Evolutionary conservation across 495 filamentous ascomycete species (phyloP).

Genomic region (Hypoxylon fragiforme): DNA sequence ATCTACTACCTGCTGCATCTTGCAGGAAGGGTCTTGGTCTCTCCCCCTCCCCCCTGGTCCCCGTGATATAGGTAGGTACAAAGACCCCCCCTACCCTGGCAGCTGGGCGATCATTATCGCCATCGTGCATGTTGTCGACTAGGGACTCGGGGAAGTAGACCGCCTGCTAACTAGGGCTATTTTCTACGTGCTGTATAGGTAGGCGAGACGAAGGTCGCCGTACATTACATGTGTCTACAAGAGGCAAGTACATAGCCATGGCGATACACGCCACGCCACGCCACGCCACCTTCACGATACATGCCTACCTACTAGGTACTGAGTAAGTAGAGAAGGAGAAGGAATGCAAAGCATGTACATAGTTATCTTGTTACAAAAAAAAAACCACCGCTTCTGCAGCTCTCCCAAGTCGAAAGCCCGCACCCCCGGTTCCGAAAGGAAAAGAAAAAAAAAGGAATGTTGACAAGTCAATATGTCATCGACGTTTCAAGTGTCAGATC

Average conservation of each 20-base stretch:
- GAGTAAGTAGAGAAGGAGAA: too few species aligned
- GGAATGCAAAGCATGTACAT: too few species aligned
- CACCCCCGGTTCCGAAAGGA: too few species aligned
- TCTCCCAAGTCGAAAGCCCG: too few species aligned
- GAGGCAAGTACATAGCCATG: slow-evolving; percentile 12
- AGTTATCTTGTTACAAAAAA: slow-evolving; percentile 1
- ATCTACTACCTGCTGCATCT: background rate
- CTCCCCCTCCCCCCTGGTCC: background rate
- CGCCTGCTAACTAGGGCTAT: slow-evolving; percentile 7
- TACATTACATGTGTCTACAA: slow-evolving; percentile 12
- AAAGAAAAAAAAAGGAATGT: too few species aligned
- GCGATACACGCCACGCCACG: slow-evolving; percentile 14
- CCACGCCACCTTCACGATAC: slow-evolving; percentile 6
- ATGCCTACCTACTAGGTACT: too few species aligned
- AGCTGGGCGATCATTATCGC: slow-evolving; percentile 14
- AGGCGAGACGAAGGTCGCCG: slow-evolving; percentile 1
- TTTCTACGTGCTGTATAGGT: slow-evolving; percentile 1
- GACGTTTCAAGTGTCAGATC: slow-evolving; percentile 25
- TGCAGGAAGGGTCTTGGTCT: background rate
- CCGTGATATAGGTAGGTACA: slow-evolving; percentile 1
- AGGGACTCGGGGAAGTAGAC: slow-evolving; percentile 9
- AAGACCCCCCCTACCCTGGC: slow-evolving; percentile 1
- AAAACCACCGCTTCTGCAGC: too few species aligned
- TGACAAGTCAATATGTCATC: slow-evolving; percentile 16
- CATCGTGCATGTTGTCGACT: slow-evolving; percentile 6